Evolutionary conservation across 2,329 filamentous ascomycete genomes (phyloP).

Genomic region (Calonectria pteridis): DNA sequence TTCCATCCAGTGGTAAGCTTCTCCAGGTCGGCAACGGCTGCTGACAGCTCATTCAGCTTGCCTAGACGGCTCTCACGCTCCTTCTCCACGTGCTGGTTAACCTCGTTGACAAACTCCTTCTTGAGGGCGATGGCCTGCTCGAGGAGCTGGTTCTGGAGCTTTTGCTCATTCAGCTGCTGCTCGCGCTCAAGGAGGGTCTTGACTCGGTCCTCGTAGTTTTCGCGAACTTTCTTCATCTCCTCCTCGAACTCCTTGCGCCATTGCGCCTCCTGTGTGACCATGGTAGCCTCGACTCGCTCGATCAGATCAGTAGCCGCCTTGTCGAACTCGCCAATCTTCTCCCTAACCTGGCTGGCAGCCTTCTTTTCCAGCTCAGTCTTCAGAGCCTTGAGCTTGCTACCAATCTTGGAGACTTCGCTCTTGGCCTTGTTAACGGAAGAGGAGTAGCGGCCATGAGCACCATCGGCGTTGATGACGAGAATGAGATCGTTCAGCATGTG

Average conservation of each 20-base stretch:
- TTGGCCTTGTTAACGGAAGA: conserved; percentile 88
- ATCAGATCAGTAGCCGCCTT: conserved; percentile 89
- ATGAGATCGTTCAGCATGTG: conserved; percentile 98
- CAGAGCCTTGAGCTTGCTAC: conserved; percentile 80
- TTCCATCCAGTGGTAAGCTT: conserved; percentile 91
- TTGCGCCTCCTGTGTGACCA: conserved; percentile 82
- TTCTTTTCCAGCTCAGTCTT: conserved; percentile 77
- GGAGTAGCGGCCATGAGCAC: conserved; percentile 81
- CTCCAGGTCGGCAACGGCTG: conserved; percentile 85
- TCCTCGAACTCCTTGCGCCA: conserved; percentile 90
- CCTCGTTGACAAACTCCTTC: conserved; percentile 82
- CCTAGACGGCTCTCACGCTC: conserved; percentile 90
- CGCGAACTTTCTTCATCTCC: conserved; percentile 84
- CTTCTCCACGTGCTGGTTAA: conserved; percentile 85
- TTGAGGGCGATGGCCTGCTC: conserved; percentile 93
- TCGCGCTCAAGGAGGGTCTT: conserved; percentile 83
- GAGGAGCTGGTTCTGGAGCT: conserved; percentile 84
- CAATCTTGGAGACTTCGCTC: conserved; percentile 81
- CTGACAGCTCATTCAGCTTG: conserved; percentile 84
- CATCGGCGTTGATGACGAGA: conserved; percentile 89
- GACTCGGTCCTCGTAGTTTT: conserved; percentile 84
- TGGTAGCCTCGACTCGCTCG: conserved; percentile 84
- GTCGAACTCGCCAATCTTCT: conserved; percentile 84
- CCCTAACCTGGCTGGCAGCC: conserved; percentile 80
- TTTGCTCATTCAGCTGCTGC: conserved; percentile 84